Base-by-base conservation (phyloP, 352 stramenopile genomes). In the Globisporangium yorkense region DNA sequence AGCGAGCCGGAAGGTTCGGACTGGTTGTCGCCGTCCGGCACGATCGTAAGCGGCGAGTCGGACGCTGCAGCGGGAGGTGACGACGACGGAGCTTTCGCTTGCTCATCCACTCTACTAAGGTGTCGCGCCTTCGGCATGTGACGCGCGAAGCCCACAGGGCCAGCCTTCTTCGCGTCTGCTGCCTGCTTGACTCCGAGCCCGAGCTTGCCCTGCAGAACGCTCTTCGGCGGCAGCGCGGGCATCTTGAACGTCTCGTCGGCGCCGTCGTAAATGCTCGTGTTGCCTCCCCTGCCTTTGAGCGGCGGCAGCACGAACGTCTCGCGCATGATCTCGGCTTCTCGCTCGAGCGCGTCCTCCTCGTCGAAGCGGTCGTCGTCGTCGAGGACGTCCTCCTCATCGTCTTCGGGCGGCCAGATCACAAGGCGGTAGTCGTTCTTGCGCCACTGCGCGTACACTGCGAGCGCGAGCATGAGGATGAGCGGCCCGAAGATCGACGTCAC, bases 381-480 rank as follows among this genome's bases (percentile, higher is more conserved):
- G 15, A 91, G 54, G 29, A 90, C 68, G 47, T 91, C 81, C 66
- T 92, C 80, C 56, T 91, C 85, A 7, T 88, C 74, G 55, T 93
- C 83, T 59, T 92, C 81, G 0, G 81, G 82, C 37, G 81, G 81
- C 80, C 84, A 92, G 43, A 93, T 71, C 18, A 95, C 79, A 35
- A 95, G 72, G 0, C 84, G 75, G 51, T 93, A 91, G 59, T 95
- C 84, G 44, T 94, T 96, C 51, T 85, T 84, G 13, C 60, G 62
- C 84, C 86, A 96, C 52, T 92, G 81, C 27, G 71, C 69, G 47
- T 88, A 82, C 35, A 95, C 81, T 0, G 78, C 80, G 13, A 89
- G 68, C 24, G 77, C 80, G 1, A 93, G 60, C 80, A 90, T 91
- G 45, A 92, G 62, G 29, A 94, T 80, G 3, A 96, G 60, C 10